A percentile compares a stretch with the other conserved stretches of the same genome.
Evolutionary conservation across 805 yeast species (phyloP).

Genomic region (Candida berthetii): DNA sequence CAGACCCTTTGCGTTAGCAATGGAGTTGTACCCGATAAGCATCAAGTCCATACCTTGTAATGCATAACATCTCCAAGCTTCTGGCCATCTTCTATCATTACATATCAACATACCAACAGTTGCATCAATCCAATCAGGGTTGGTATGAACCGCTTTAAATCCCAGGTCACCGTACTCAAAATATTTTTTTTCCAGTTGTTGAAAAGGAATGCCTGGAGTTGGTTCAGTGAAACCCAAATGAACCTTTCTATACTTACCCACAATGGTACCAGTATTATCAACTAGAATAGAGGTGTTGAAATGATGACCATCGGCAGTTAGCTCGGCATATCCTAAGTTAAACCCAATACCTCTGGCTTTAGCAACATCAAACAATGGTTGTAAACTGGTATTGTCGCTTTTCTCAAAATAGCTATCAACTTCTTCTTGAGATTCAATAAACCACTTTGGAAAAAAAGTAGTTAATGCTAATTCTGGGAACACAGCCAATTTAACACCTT

Average conservation of each 20-base stretch:
- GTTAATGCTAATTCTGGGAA: constrained; percentile 32
- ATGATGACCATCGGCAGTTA: constrained; percentile 29
- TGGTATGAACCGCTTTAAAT: constrained; percentile 26
- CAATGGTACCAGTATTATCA: constrained; percentile 23
- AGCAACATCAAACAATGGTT: constrained; percentile 27
- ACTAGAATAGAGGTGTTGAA: constrained; percentile 27
- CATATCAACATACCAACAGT: constrained; percentile 32
- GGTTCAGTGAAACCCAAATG: constrained; percentile 31
- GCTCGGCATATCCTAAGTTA: constrained; percentile 30
- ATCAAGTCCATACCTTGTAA: constrained; percentile 34
- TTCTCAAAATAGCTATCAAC: constrained; percentile 28
- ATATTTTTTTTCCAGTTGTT: constrained; percentile 32
- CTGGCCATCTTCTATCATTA: constrained; percentile 37
- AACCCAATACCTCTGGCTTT: constrained; percentile 23
- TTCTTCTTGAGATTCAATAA: constrained; percentile 25
- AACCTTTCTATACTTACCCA: constrained; percentile 29
- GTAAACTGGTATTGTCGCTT: constrained; percentile 25
- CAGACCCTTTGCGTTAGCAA: constrained; percentile 26
- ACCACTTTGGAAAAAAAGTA: constrained; percentile 31
- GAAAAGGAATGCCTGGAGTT: constrained; percentile 23
- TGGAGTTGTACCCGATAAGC: constrained; percentile 30
- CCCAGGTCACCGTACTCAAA: constrained; percentile 31
- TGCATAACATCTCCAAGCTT: constrained; percentile 33
- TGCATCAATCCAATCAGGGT: constrained; percentile 29
- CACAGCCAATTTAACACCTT: constrained; percentile 26